These are phyloP conservation scores for Mucor ambiguus DNA, from an alignment of 371 early-diverging fungal species.

Conservation along the genomic window DNA sequence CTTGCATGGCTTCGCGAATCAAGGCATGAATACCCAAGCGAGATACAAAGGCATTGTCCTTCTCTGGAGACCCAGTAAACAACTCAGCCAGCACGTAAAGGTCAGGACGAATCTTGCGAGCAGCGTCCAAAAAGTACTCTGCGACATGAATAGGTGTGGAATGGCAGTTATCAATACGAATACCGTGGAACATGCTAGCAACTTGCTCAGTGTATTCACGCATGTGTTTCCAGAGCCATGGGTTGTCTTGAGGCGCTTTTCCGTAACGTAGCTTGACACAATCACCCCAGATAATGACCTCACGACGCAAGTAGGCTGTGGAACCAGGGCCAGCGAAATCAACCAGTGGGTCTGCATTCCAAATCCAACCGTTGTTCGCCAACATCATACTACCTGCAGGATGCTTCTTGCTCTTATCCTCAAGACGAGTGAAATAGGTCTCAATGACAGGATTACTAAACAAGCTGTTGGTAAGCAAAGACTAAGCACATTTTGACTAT, in stretches of 20 bases:
- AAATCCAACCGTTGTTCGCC: conserved; percentile 99
- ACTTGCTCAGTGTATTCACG: conserved; percentile 83
- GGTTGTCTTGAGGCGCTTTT: conserved; percentile 77
- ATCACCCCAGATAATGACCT: conserved; percentile 98
- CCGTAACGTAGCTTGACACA: conserved; percentile 98
- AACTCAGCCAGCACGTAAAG: conserved; percentile 96
- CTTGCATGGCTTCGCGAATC: conserved; percentile 97
- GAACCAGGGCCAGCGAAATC: conserved; percentile 91
- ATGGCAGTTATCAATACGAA: conserved; percentile 98
- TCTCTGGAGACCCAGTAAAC: conserved; percentile 94
- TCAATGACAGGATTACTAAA: conserved; percentile 80
- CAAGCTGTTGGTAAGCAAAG: not conserved
- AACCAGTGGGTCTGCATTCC: conserved; percentile 93
- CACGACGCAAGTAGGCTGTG: conserved; percentile 87
- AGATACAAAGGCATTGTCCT: conserved; percentile 87
- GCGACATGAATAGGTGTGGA: conserved; percentile 96
- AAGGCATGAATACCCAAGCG: conserved; percentile 94
- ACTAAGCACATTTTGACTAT: not conserved
- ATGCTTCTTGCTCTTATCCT: conserved; percentile 49
- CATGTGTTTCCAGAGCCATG: conserved; percentile 97
- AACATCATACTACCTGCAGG: conserved; percentile 65
- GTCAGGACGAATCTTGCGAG: conserved; percentile 83
- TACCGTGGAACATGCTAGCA: conserved; percentile 91
- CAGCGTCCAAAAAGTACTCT: conserved; percentile 87
- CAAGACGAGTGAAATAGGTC: conserved; percentile 88